phyloP scores from a whole-genome alignment of 2,329 filamentous ascomycete genomes.

The Colletotrichum trifolii region DNA sequence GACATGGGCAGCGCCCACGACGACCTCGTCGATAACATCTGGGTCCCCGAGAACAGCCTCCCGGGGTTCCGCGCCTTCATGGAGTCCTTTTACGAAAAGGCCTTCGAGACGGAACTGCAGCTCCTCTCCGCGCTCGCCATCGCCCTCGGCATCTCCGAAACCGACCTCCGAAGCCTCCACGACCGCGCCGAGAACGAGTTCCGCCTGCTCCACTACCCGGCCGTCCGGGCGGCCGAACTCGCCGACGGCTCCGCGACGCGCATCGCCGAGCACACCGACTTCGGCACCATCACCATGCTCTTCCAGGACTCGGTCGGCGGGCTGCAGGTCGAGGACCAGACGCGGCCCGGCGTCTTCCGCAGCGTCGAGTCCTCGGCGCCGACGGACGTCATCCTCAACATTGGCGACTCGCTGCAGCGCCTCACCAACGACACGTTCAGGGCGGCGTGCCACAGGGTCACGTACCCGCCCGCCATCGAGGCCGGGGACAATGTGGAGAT shows the following conservation, averaged over 20 bases:
- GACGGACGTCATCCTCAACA: constrained; percentile 51
- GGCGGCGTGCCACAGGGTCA: constrained; percentile 50
- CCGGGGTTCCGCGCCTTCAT: constrained; percentile 50
- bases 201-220: constrained; percentile 36
- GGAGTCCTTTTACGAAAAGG: constrained; percentile 45
- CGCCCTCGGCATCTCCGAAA: constrained; percentile 45
- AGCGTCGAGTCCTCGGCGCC: constrained; percentile 40
- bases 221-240: constrained; percentile 52
- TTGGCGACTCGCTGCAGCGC: constrained; percentile 52
- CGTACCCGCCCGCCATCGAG: constrained; percentile 41
- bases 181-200: constrained; percentile 36
- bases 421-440: constrained; percentile 49
- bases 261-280: constrained; percentile 48
- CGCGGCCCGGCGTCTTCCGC: constrained; percentile 40
- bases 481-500: constrained; percentile 39
- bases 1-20: constrained; percentile 21
- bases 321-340: constrained; percentile 44
- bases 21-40: constrained; percentile 48
- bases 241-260: constrained; percentile 38
- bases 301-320: constrained; percentile 45
- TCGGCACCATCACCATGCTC: constrained; percentile 47
- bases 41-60: constrained; percentile 49
- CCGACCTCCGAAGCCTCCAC: constrained; percentile 24
- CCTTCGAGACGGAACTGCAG: constrained; percentile 42
- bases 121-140: constrained; percentile 46